phyloP scores from a whole-genome alignment of 345 rosid species.

The Chamaenerion angustifolium region DNA sequence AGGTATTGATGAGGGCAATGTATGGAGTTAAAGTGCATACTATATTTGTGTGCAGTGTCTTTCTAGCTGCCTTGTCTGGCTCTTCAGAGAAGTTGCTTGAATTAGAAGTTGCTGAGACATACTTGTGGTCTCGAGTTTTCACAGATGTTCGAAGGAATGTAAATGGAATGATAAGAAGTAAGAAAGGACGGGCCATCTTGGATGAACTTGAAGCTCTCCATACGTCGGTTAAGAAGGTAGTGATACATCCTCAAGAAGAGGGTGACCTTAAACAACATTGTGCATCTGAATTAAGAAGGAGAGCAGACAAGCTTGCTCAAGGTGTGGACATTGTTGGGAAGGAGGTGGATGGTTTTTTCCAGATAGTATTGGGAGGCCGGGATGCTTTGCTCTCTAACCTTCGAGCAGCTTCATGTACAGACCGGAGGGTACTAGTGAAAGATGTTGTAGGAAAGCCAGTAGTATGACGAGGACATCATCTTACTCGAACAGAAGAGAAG shows the following conservation, averaged over 20 bases:
- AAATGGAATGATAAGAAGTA: constrained; percentile 36
- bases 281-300: constrained; percentile 22
- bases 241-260: constrained; percentile 36
- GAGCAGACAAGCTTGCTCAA: constrained; percentile 40
- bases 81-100: constrained; percentile 40
- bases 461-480: constrained; percentile 6
- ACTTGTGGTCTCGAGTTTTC: constrained; percentile 43
- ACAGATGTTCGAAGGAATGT: constrained; percentile 36
- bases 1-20: constrained; percentile 81
- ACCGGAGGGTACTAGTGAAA: constrained; percentile 13
- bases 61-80: constrained; percentile 65
- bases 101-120: constrained; percentile 30
- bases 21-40: constrained; percentile 80
- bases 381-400: constrained; percentile 80
- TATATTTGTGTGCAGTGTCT: constrained; percentile 54
- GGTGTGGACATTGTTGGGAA: constrained; percentile 56
- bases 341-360: constrained; percentile 70
- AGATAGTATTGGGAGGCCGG: constrained; percentile 58
- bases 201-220: constrained; percentile 58
- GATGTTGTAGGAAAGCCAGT: constrained; percentile 15
- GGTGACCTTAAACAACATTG: constrained; percentile 11
- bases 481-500: too few relatives aligned
- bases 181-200: constrained; percentile 24
- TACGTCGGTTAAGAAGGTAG: constrained; percentile 37
- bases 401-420: constrained; percentile 28